Conservation (phyloP, 106 monocot genomes). For the Platanthera zijinensis region DNA sequence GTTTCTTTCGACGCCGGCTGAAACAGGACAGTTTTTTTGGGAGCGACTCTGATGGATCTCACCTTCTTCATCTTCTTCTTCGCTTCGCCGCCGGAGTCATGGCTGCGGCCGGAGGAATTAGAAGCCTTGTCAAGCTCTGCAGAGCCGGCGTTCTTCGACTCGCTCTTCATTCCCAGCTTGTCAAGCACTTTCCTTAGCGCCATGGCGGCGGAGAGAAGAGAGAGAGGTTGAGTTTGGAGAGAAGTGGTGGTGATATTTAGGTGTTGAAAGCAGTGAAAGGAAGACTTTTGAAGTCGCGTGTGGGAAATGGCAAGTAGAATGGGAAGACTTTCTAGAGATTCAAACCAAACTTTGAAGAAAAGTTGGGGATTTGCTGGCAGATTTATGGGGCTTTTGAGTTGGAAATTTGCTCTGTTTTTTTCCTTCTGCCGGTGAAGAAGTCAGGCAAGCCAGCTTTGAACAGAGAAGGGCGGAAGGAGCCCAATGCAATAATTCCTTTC, state of each 20-base stretch:
- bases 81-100: background rate
- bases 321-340: background rate
- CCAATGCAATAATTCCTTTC: background rate
- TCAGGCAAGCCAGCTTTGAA: constrained; percentile 7
- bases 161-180: background rate
- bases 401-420: background rate
- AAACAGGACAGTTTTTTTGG: background rate
- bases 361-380: background rate
- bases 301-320: background rate
- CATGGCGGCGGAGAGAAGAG: background rate
- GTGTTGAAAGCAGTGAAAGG: background rate
- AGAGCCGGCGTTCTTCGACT: background rate
- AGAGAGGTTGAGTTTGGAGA: background rate
- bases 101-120: background rate
- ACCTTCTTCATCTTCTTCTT: constrained; percentile 25
- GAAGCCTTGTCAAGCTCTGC: background rate
- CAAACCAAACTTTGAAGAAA: background rate
- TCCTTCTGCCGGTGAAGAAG: background rate
- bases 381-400: background rate
- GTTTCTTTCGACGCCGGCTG: background rate
- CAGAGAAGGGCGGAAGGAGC: no score
- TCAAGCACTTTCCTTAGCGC: constrained; percentile 9
- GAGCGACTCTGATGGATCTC: constrained; percentile 7
- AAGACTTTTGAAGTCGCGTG: background rate
- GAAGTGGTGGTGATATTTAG: background rate